Percentiles rank a stretch among this genome's conserved stretches.
Evolutionary conservation across 805 yeast species (phyloP).

Genomic region (Candida caryicola): DNA sequence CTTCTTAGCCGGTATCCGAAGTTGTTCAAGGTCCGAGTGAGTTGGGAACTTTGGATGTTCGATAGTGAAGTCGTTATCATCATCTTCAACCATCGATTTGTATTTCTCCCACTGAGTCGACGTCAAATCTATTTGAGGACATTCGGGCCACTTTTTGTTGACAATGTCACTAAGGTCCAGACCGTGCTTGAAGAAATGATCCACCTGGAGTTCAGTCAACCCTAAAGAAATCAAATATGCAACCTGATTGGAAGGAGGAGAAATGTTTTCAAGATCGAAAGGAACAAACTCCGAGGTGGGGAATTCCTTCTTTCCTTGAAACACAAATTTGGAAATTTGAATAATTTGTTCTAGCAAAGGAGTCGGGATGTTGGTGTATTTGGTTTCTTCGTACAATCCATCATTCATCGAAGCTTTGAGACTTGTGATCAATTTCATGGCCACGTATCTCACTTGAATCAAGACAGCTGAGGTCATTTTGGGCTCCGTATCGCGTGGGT

Average conservation of each 20-base stretch:
- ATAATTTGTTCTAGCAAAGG: slow-evolving; percentile 45
- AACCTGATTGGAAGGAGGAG: slow-evolving; percentile 35
- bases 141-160: slow-evolving; percentile 14
- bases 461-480: slow-evolving; percentile 24
- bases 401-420: not conserved
- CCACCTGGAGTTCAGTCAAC: slow-evolving; percentile 21
- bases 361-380: slow-evolving; percentile 27
- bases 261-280: slow-evolving; percentile 30
- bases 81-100: slow-evolving; percentile 7
- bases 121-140: slow-evolving; percentile 16
- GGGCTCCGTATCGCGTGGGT: slow-evolving; percentile 11
- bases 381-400: not conserved
- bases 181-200: slow-evolving; percentile 27
- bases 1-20: slow-evolving; percentile 3
- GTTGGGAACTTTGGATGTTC: slow-evolving; percentile 12
- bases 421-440: slow-evolving; percentile 29
- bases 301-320: slow-evolving; percentile 32
- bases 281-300: slow-evolving; percentile 37
- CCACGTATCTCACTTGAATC: slow-evolving; percentile 41
- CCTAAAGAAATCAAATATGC: slow-evolving; percentile 24
- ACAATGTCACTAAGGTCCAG: slow-evolving; percentile 13
- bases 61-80: slow-evolving; percentile 8
- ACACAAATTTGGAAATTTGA: slow-evolving; percentile 42
- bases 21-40: slow-evolving; percentile 9
- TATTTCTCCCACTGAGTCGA: slow-evolving; percentile 15